These are phyloP conservation scores for Wickerhamiella azymoides DNA, from an alignment of 805 yeast genomes.

Conservation along the genomic window DNA sequence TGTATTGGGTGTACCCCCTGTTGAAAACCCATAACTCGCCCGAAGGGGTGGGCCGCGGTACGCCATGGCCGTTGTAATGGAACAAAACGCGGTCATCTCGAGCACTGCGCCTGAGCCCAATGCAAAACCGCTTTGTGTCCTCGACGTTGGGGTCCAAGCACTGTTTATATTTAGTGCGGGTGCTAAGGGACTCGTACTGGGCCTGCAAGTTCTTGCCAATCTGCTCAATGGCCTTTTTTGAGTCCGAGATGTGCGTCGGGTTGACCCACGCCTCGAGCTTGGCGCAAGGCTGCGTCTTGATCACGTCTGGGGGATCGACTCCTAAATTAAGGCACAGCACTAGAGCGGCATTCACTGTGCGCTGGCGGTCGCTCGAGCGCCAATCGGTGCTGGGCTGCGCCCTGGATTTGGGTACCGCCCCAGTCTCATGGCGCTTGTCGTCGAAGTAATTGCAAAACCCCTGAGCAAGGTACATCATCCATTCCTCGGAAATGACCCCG, in stretches of 20 bases:
- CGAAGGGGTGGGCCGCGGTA: conserved; percentile 88
- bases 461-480: conserved; percentile 23
- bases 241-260: conserved; percentile 66
- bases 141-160: conserved; percentile 91
- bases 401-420: conserved; percentile 51
- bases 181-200: conserved; percentile 78
- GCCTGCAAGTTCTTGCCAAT: conserved; percentile 78
- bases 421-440: conserved; percentile 82
- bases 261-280: conserved; percentile 87
- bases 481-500: conserved; percentile 17
- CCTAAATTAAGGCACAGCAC: conserved; percentile 84
- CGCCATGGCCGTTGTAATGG: conserved; percentile 97
- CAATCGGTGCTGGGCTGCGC: conserved; percentile 49
- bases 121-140: conserved; percentile 83
- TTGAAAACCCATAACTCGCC: conserved; percentile 99
- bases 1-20: conserved; percentile 92
- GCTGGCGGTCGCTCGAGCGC: conserved; percentile 85
- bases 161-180: conserved; percentile 81
- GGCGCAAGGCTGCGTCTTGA: conserved; percentile 88
- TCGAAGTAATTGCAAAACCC: conserved; percentile 75
- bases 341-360: conserved; percentile 85
- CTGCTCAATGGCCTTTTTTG: conserved; percentile 80
- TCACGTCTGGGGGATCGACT: conserved; percentile 93
- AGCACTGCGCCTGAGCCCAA: conserved; percentile 75
- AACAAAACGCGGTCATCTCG: conserved; percentile 86